Evolutionary conservation across 441 rosid species (phyloP).

Genomic region (Corymbia calophylla): DNA sequence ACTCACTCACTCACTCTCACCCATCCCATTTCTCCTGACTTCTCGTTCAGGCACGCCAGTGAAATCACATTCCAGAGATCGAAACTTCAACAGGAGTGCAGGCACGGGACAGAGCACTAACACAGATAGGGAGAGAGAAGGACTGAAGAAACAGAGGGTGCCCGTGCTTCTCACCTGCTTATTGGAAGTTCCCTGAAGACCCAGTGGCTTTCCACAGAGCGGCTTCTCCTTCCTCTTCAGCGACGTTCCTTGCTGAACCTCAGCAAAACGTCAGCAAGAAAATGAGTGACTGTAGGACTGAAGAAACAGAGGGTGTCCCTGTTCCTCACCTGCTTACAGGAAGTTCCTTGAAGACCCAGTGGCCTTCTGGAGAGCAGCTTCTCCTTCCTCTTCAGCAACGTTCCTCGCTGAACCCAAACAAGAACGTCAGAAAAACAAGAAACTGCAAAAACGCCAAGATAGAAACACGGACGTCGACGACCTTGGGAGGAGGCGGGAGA

Average conservation of each 20-base stretch:
- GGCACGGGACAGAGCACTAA: background rate
- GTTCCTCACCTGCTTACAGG: background rate
- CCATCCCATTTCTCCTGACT: background rate
- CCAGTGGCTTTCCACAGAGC: background rate
- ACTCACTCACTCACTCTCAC: background rate
- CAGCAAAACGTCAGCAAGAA: background rate
- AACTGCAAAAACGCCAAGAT: background rate
- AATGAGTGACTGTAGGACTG: background rate
- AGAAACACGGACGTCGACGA: background rate
- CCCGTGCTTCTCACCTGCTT: background rate
- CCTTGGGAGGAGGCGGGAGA: background rate
- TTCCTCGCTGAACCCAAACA: background rate
- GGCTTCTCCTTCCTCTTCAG: background rate
- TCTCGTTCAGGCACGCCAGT: background rate
- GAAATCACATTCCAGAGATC: background rate
- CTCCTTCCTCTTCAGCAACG: background rate
- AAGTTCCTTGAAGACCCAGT: background rate
- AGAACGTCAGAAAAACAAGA: background rate
- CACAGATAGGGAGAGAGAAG: background rate
- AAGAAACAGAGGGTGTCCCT: background rate
- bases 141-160: background rate
- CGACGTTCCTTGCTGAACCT: background rate
- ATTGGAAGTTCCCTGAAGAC: background rate
- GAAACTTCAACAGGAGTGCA: background rate
- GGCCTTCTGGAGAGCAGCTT: background rate